Percentiles rank a stretch among this genome's conserved stretches.
These are phyloP conservation scores for Lepidium campestre DNA, from an alignment of 441 rosid species.

Conservation along the genomic window DNA sequence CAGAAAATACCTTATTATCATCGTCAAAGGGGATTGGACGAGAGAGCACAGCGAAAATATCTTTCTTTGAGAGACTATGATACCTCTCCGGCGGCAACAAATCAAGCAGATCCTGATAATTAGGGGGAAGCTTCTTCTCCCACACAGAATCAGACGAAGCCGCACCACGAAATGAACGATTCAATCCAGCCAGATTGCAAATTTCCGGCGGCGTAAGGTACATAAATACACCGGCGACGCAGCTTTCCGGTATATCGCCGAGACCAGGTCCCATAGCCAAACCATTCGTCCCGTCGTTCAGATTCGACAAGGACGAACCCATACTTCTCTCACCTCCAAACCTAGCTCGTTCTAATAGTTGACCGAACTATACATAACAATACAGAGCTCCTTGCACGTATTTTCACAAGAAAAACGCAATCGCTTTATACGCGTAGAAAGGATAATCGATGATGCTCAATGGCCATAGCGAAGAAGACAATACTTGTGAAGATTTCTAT, in stretches of 20 bases:
- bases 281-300: conserved; percentile 48
- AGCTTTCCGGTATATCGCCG: conserved; percentile 70
- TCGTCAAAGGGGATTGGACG: conserved; percentile 60
- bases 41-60: conserved; percentile 54
- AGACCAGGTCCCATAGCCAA: conserved; percentile 49
- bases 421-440: neutral
- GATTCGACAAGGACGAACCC: conserved; percentile 80
- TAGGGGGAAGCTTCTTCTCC: conserved; percentile 49
- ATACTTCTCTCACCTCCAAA: conserved; percentile 19
- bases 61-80: conserved; percentile 45
- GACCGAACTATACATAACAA: conserved; percentile 18
- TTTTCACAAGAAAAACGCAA: neutral
- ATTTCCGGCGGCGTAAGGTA: conserved; percentile 65
- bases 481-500: neutral
- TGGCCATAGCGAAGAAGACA: neutral
- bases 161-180: conserved; percentile 56
- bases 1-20: conserved; percentile 65
- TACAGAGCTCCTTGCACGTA: neutral
- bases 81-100: conserved; percentile 53
- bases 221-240: conserved; percentile 57
- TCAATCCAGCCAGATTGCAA: conserved; percentile 60
- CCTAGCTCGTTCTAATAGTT: conserved; percentile 4
- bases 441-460: neutral
- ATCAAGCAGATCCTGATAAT: conserved; percentile 50
- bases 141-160: conserved; percentile 67